Evolutionary conservation across 768 basidiomycete species (phyloP).

Genomic region (Bullera alba): DNA sequence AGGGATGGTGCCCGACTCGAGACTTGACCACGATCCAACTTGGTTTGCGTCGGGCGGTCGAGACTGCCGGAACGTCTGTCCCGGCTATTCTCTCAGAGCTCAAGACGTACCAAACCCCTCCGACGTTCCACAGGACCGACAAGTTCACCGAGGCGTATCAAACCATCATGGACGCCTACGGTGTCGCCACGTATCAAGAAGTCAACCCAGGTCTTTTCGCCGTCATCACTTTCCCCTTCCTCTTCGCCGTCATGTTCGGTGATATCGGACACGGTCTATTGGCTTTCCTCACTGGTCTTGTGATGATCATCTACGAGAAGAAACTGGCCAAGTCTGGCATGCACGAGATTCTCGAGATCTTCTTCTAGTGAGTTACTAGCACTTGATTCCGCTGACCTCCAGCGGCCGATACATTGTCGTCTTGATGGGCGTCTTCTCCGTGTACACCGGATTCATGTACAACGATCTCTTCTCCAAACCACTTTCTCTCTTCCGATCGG

Average conservation of each 20-base stretch:
- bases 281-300: conserved; percentile 65
- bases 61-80: conserved; percentile 85
- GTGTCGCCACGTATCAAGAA: conserved; percentile 89
- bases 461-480: conserved; percentile 98
- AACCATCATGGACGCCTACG: conserved; percentile 96
- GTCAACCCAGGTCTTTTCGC: conserved; percentile 92
- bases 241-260: conserved; percentile 99
- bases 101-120: conserved; percentile 80
- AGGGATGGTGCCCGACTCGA: conserved; percentile 93
- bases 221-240: conserved; percentile 81
- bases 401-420: conserved; percentile 98
- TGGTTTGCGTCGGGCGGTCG: conserved; percentile 83
- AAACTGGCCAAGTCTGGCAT: conserved; percentile 65
- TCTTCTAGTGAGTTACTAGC: conserved; percentile 71
- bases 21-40: conserved; percentile 80
- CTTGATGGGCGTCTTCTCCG: conserved; percentile 93
- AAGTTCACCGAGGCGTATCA: conserved; percentile 97
- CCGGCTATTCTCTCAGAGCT: conserved; percentile 89
- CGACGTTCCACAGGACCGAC: conserved; percentile 89
- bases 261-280: conserved; percentile 94
- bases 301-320: conserved; percentile 82
- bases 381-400: conserved; percentile 9
- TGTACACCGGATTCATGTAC: conserved; percentile 95
- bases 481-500: conserved; percentile 77
- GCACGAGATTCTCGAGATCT: conserved; percentile 77